Base-by-base conservation (phyloP, 306 rosid genomes). In the Calophaca sinica region DNA sequence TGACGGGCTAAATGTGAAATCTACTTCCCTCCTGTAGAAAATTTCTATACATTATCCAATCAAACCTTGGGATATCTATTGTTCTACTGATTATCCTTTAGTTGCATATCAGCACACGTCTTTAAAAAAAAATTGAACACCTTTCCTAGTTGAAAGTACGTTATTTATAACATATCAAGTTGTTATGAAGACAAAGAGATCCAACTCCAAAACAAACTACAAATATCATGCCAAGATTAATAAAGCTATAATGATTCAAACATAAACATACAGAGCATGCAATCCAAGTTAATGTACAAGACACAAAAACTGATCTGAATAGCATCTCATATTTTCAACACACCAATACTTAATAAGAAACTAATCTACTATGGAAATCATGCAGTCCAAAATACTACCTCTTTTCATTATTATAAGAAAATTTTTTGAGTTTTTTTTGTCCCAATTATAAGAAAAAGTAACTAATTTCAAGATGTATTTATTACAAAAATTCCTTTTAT, bases 31-130 rank as follows among this genome's bases (percentile, higher is more conserved):
- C 69, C 28, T 13, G 44, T 29, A 9, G 9, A 39, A 7, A 50
- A 13, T 54, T 9, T 53, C 39, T 76, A 54, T 54, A 29, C 32
- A n/a, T 7, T 26, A 26, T 50, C 42, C 15, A 51, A 74, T 62
- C 42, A 68, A 67, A 84, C 87, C 70, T 88, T 54, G 76, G 20
- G 51, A 76, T 1, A 31, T 41, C 67, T 15, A 76, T 29, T 58
- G 44, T 46, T 49, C 51, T 13, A 60, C 62, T 49, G 6, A 77
- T 45, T 5, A 69, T 44, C 62, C 59, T 48, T 49, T 14, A 39
- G 41, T 13, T 8, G 14, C 29, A 62, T 20, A 62, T 35, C 38
- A 11, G 38, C 39, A 50, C 4, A 13, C 9, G 58, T 12, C 26
- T 20, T 32, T n/a, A 35, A n/a, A 26, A 70, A 26, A 70, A 44